These are phyloP conservation scores for Aleurites moluccanus DNA, from an alignment of 441 rosid genomes.

Conservation along the genomic window DNA sequence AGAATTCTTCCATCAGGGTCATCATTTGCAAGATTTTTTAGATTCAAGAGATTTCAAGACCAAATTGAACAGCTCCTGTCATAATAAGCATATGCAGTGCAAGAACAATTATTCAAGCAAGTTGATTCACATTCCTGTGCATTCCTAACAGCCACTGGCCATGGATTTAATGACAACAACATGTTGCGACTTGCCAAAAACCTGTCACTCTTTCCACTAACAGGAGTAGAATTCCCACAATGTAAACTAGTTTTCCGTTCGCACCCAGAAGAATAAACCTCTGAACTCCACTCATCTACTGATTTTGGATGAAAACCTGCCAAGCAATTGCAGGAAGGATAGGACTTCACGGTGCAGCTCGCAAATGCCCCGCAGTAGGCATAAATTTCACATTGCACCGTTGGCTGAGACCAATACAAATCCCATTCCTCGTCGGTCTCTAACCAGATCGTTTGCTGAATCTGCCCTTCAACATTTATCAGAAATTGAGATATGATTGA, in stretches of 20 bases:
- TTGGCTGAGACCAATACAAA: constrained; percentile 60
- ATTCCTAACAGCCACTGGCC: constrained; percentile 17
- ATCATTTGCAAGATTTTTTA: constrained; percentile 36
- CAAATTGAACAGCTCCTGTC: constrained; percentile 43
- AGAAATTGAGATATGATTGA: constrained; percentile 31
- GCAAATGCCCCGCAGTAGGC: constrained; percentile 59
- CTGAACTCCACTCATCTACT: background rate
- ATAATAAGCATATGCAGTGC: constrained; percentile 56
- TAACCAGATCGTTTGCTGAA: constrained; percentile 43
- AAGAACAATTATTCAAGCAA: constrained; percentile 53
- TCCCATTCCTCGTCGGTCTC: constrained; percentile 37
- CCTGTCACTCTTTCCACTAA: too few relatives aligned
- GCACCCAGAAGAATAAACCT: constrained; percentile 56
- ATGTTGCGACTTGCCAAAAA: constrained; percentile 14
- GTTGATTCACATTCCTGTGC: constrained; percentile 34
- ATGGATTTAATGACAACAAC: constrained; percentile 25
- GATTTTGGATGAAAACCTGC: background rate
- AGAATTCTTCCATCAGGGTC: constrained; percentile 35
- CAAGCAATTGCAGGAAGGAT: constrained; percentile 47
- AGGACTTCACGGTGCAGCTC: constrained; percentile 36
- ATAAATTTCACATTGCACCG: constrained; percentile 52
- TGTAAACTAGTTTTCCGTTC: constrained; percentile 38
- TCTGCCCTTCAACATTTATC: constrained; percentile 52
- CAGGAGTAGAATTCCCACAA: constrained; percentile 30
- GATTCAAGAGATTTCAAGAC: constrained; percentile 46